Evolutionary conservation across 805 yeast genomes (phyloP).

Genomic region (Wickerhamomyces rabaulensis): DNA sequence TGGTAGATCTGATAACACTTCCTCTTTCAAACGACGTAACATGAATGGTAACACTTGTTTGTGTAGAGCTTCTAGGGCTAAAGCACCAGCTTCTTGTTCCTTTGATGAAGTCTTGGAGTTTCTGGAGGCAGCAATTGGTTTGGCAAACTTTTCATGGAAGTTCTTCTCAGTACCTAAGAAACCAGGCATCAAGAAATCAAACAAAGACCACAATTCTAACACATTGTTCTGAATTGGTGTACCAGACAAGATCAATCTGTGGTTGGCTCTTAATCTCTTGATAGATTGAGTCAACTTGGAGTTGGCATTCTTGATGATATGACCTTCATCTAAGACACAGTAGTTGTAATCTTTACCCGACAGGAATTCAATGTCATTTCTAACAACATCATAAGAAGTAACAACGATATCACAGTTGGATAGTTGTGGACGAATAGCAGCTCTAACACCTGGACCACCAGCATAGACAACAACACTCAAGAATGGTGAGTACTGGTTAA

Average conservation of each 20-base stretch:
- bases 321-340: slow-evolving; percentile 97
- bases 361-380: slow-evolving; percentile 77
- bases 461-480: slow-evolving; percentile 81
- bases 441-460: slow-evolving; percentile 80
- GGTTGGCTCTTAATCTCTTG: slow-evolving; percentile 77
- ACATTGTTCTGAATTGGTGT: slow-evolving; percentile 98
- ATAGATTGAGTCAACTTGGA: slow-evolving; percentile 89
- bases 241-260: slow-evolving; percentile 86
- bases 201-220: slow-evolving; percentile 93
- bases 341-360: slow-evolving; percentile 71
- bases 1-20: slow-evolving; percentile 91
- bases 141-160: slow-evolving; percentile 94
- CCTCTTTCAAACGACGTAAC: slow-evolving; percentile 93
- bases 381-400: slow-evolving; percentile 92
- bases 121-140: slow-evolving; percentile 92
- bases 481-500: slow-evolving; percentile 84
- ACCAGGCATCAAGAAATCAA: slow-evolving; percentile 98
- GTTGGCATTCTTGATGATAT: slow-evolving; percentile 86
- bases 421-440: slow-evolving; percentile 47
- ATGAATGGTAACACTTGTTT: slow-evolving; percentile 95
- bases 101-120: slow-evolving; percentile 83
- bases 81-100: slow-evolving; percentile 95
- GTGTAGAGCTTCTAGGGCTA: slow-evolving; percentile 92
- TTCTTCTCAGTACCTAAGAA: slow-evolving; percentile 91
- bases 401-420: slow-evolving; percentile 74